Evolutionary conservation across 257 asterid species (phyloP).

Genomic region (Ilex asprella): DNA sequence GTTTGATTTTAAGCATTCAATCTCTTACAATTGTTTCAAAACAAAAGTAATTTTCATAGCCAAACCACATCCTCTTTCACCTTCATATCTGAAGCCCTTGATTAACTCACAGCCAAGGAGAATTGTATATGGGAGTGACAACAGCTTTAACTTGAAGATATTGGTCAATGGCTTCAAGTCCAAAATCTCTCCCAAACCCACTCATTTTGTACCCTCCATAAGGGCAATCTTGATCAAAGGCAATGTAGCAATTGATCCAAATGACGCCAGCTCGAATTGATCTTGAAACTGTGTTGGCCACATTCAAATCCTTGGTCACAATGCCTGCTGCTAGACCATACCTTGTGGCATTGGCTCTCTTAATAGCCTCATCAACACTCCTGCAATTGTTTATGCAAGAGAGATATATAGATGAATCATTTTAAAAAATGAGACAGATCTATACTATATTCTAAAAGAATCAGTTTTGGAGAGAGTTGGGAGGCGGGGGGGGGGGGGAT

Average conservation of each 20-base stretch:
- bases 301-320: conserved; percentile 68
- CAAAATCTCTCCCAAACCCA: conserved; percentile 76
- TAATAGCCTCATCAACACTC: conserved; percentile 67
- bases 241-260: conserved; percentile 77
- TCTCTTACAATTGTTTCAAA: no score
- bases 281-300: conserved; percentile 72
- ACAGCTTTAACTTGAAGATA: conserved; percentile 64
- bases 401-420: neutral
- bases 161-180: conserved; percentile 47
- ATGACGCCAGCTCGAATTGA: conserved; percentile 67
- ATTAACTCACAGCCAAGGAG: conserved; percentile 68
- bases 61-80: no score
- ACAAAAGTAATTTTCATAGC: no score
- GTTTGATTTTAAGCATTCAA: no score
- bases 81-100: no score
- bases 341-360: conserved; percentile 57
- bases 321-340: conserved; percentile 88
- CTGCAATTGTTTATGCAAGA: conserved; percentile 24
- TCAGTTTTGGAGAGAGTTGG: no score
- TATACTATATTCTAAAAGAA: no score
- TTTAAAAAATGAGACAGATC: no score
- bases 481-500: no score
- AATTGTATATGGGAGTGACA: conserved; percentile 59
- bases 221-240: conserved; percentile 49
- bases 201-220: conserved; percentile 84